Base-by-base conservation (phyloP, 257 asterid species). In the Verbena officinalis region DNA sequence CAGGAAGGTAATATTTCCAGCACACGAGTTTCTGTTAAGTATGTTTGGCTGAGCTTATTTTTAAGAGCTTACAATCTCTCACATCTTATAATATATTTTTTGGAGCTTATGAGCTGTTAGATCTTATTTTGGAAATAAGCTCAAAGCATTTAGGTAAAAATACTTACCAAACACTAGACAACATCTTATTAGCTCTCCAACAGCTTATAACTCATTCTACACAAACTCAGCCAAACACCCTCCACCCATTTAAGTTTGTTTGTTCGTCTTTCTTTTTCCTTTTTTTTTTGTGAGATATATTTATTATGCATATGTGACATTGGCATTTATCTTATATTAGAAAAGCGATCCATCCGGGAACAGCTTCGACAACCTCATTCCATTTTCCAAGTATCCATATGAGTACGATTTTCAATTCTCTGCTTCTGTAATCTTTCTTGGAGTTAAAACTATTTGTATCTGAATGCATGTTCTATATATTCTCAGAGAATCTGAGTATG, bases 1-100 rank as follows among this genome's bases (percentile, higher is more conserved):
- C 81, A 75, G 93, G 69, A 94, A 90, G 98, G 98, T 91, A 77
- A 73, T 6, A 61, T n/a, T n/a, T n/a, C n/a, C n/a, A n/a, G n/a
- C n/a, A n/a, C n/a, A n/a, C n/a, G n/a, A n/a, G n/a, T n/a, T n/a
- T n/a, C n/a, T n/a, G n/a, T n/a, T n/a, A n/a, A n/a, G n/a, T n/a
- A n/a, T n/a, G n/a, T n/a, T n/a, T n/a, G n/a, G n/a, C n/a, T n/a
- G n/a, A n/a, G n/a, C n/a, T n/a, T n/a, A n/a, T n/a, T n/a, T n/a
- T n/a, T n/a, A n/a, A n/a, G n/a, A n/a, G n/a, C n/a, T n/a, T n/a
- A n/a, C n/a, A n/a, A n/a, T n/a, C n/a, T n/a, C n/a, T n/a, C n/a
- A n/a, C n/a, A n/a, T n/a, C n/a, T n/a, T n/a, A n/a, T n/a, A n/a
- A n/a, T n/a, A n/a, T n/a, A n/a, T n/a, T n/a, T n/a, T n/a, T n/a